These are phyloP conservation scores for Inga oerstediana DNA, from an alignment of 306 rosid genomes.

Conservation along the genomic window DNA sequence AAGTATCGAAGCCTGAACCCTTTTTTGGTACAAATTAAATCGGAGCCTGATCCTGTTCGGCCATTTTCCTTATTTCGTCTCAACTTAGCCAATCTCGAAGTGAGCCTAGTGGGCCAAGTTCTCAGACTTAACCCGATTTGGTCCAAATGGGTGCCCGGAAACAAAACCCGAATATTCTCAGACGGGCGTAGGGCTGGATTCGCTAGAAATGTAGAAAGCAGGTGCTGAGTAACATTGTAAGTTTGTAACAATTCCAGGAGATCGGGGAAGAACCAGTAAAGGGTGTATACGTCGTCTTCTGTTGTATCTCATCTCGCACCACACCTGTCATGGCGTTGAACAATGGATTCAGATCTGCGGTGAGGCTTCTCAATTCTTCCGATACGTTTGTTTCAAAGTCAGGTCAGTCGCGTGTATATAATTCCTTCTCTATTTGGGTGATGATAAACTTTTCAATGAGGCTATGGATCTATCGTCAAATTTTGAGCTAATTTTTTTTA, in stretches of 20 bases:
- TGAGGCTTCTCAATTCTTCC: slow-evolving; percentile 9
- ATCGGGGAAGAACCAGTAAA: neutral
- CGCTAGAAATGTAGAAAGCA: neutral
- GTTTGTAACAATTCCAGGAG: neutral
- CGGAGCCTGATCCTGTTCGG: too few relatives aligned
- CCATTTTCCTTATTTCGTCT: too few relatives aligned
- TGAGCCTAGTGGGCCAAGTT: too few relatives aligned
- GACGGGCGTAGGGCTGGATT: neutral
- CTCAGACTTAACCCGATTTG: neutral
- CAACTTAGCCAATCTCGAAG: too few relatives aligned
- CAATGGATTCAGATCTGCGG: slow-evolving; percentile 29
- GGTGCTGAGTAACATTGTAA: too few relatives aligned
- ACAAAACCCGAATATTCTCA: neutral
- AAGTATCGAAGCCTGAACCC: too few relatives aligned
- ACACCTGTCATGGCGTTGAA: neutral
- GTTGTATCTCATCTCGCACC: neutral
- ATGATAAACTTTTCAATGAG: neutral
- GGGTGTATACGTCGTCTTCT: neutral
- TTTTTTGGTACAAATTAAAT: too few relatives aligned
- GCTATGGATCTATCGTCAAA: neutral
- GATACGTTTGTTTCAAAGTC: slow-evolving; percentile 1
- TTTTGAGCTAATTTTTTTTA: neutral
- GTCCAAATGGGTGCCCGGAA: neutral
- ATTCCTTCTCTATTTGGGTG: neutral
- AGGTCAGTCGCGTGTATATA: neutral